These are phyloP conservation scores for Saccharomycopsis fibuligera DNA, from an alignment of 805 yeast species.

Conservation along the genomic window DNA sequence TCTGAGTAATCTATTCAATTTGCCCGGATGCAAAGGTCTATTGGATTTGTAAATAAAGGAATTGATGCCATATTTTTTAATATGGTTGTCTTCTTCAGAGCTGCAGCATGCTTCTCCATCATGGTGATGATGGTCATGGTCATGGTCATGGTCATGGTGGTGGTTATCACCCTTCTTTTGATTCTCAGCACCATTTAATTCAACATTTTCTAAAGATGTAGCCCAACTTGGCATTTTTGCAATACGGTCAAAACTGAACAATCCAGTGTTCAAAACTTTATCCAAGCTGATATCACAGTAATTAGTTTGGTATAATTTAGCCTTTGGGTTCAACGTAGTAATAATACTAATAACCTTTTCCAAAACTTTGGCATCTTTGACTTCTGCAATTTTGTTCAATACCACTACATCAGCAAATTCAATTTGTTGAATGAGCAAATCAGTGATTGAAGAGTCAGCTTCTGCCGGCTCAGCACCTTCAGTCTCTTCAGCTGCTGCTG, in stretches of 20 bases:
- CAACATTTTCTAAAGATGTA: conserved; percentile 2
- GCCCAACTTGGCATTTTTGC: conserved; percentile 19
- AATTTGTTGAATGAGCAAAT: conserved; percentile 40
- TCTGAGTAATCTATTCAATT: conserved; percentile 31
- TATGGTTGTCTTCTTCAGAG: background rate
- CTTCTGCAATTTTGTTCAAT: conserved; percentile 33
- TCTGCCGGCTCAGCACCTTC: no score
- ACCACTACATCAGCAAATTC: conserved; percentile 42
- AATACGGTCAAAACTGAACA: conserved; percentile 33
- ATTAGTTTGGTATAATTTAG: conserved; percentile 32
- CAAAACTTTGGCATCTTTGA: conserved; percentile 25
- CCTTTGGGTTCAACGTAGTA: conserved; percentile 36
- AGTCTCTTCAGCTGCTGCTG: conserved; percentile 4
- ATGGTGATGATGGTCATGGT: conserved; percentile 4
- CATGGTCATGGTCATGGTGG: conserved; percentile 9
- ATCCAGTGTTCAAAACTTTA: conserved; percentile 33
- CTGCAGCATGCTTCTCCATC: background rate
- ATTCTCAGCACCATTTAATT: conserved; percentile 1
- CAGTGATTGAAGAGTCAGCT: conserved; percentile 32
- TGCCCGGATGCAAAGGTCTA: conserved; percentile 41
- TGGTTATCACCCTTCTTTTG: conserved; percentile 6
- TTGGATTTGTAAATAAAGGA: conserved; percentile 38
- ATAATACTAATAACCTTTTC: conserved; percentile 31
- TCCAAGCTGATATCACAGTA: conserved; percentile 33
- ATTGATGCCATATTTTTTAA: conserved; percentile 33